Percentiles rank a stretch among this genome's conserved stretches.
These are phyloP conservation scores for Petunia hybrid DNA, from an alignment of 305 asterid species.

Conservation along the genomic window DNA sequence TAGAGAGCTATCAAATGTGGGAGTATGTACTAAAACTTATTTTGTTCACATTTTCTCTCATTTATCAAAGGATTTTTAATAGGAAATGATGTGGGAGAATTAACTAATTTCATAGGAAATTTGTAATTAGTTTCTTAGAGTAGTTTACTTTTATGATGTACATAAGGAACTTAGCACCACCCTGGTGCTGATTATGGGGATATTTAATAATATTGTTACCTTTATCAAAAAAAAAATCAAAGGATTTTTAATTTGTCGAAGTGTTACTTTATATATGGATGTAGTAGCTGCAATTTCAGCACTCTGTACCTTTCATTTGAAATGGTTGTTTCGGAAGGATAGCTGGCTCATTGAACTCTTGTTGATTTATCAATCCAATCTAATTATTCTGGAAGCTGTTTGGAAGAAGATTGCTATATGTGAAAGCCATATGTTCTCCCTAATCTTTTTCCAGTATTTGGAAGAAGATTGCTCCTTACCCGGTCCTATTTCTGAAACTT, in stretches of 20 bases:
- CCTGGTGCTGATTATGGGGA: no score
- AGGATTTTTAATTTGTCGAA: not conserved
- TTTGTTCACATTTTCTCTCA: not conserved
- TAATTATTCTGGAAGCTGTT: not conserved
- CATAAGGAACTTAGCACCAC: no score
- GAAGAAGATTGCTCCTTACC: constrained; percentile 3
- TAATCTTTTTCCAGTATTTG: not conserved
- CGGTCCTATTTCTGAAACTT: not conserved
- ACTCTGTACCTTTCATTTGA: not conserved
- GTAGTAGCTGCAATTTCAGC: not conserved
- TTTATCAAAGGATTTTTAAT: not conserved
- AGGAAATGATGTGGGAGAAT: no score
- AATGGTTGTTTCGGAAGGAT: not conserved
- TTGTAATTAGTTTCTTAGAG: no score
- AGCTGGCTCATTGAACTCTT: not conserved
- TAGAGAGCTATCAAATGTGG: not conserved
- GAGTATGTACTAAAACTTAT: not conserved
- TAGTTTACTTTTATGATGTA: no score
- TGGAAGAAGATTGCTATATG: not conserved
- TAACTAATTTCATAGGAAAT: no score
- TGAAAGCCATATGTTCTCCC: not conserved
- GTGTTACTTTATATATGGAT: not conserved
- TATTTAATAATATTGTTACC: no score
- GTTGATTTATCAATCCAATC: not conserved
- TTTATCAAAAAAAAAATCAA: no score